Evolutionary conservation across 2,329 filamentous ascomycete species (phyloP), one percentile per base, ranked within the genome.

Genomic region (Conoideocrella luteorostrata): DNA sequence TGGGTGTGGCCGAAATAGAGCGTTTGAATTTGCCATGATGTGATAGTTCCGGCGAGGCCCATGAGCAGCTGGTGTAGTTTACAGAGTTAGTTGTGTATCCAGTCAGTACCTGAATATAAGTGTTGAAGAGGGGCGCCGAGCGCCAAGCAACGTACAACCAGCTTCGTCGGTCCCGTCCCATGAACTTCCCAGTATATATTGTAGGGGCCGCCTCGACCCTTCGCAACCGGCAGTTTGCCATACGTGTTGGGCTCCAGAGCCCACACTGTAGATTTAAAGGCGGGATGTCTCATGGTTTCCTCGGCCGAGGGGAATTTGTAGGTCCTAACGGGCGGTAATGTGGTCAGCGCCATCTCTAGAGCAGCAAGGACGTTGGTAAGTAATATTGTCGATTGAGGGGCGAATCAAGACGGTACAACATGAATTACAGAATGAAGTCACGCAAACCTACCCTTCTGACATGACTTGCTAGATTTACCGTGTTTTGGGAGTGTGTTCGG

Each of bases 21-120:
- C 9, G 84, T 93, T 60, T 94, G 88, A 42, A 86, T 80, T 68
- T 94, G 88, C 86, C 86, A 94, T 44, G 80, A 75, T 34, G 78
- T 72, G 57, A 77, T 72, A 47, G 71, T 73, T 44, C 82, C 81
- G 29, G 83, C 87, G 4, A 94, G 74, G 50, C 88, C 88, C 82
- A 88, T 88, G 55, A 94, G 75, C 68, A 86, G 80, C 86, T 90
- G 55, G 37, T 41, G 23, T n/a, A n/a, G n/a, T n/a, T n/a, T n/a
- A n/a, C n/a, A n/a, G n/a, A n/a, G n/a, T n/a, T n/a, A n/a, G n/a
- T n/a, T n/a, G n/a, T n/a, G n/a, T n/a, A n/a, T n/a, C n/a, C n/a
- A n/a, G n/a, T n/a, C n/a, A n/a, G n/a, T n/a, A n/a, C n/a, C n/a
- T n/a, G n/a, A n/a, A n/a, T n/a, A n/a, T n/a, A n/a, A n/a, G n/a